Evolutionary conservation across 208 protist genomes (phyloP).

Genomic region (Lotmaria passim): DNA sequence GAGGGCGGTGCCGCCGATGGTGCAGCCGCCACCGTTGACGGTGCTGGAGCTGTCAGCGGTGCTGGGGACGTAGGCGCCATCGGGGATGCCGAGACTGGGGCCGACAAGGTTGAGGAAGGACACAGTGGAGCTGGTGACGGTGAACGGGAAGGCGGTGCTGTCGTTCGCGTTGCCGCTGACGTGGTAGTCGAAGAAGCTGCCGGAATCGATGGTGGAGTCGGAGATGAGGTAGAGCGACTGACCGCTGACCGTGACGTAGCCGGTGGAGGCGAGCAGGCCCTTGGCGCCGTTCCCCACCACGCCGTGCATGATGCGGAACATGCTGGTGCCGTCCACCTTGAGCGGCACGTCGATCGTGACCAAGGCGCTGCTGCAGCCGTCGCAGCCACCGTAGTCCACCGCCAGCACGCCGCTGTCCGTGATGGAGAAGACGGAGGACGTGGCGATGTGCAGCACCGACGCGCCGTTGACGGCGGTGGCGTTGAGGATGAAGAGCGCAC

Average conservation of each 20-base stretch:
- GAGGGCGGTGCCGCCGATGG: neutral
- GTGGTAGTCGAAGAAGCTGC: conserved; percentile 14
- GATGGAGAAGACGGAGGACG: conserved; percentile 15
- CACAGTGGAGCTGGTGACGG: neutral
- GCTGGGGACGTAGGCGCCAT: neutral
- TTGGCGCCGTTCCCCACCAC: neutral
- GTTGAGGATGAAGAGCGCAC: conserved; percentile 23
- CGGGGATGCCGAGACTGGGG: neutral
- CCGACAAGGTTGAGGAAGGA: neutral
- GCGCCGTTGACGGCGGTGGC: conserved; percentile 18
- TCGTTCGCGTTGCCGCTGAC: neutral
- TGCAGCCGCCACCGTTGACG: neutral
- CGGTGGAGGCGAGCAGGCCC: conserved; percentile 10
- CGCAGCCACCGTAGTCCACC: conserved; percentile 22
- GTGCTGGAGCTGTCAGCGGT: no score
- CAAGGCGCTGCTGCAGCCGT: conserved; percentile 11
- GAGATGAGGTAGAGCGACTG: conserved; percentile 19
- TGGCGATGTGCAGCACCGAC: conserved; percentile 14
- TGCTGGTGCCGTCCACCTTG: conserved; percentile 13
- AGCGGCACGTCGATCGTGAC: conserved; percentile 10
- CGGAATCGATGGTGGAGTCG: conserved; percentile 3
- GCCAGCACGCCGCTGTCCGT: conserved; percentile 9
- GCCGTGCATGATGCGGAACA: conserved; percentile 21
- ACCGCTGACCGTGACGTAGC: conserved; percentile 4
- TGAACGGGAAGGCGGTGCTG: neutral